A percentile compares a stretch with the other conserved stretches of the same genome.
phyloP scores from a whole-genome alignment of 768 basidiomycete genomes.

The Hortiboletus campestris region DNA sequence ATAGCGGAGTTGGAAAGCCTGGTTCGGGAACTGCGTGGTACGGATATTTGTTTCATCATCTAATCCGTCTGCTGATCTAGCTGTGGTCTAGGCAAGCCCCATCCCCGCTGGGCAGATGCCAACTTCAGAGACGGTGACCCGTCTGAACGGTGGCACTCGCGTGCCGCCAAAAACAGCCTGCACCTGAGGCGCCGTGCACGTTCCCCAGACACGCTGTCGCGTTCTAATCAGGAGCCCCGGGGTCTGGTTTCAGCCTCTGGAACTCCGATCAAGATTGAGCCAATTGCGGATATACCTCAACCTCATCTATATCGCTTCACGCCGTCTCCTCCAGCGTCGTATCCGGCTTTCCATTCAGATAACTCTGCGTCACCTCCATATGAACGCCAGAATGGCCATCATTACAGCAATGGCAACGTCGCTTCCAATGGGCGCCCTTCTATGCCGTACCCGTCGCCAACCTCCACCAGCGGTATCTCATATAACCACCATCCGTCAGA shows the following conservation, averaged over 20 bases:
- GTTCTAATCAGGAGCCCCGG: slow-evolving; percentile 37
- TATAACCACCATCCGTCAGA: slow-evolving; percentile 35
- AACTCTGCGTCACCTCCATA: slow-evolving; percentile 35
- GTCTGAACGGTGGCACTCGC: slow-evolving; percentile 84
- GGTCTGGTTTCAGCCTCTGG: slow-evolving; percentile 45
- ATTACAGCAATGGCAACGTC: slow-evolving; percentile 31
- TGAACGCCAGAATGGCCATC: slow-evolving; percentile 35
- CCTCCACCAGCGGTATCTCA: slow-evolving; percentile 33
- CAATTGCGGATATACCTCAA: slow-evolving; percentile 45
- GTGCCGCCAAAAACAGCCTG: slow-evolving; percentile 66
- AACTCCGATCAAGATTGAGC: slow-evolving; percentile 70
- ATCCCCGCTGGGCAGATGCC: slow-evolving; percentile 82
- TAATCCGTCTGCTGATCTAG: slow-evolving; percentile 8
- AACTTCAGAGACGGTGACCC: slow-evolving; percentile 79
- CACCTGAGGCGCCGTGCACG: slow-evolving; percentile 41
- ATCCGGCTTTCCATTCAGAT: slow-evolving; percentile 51
- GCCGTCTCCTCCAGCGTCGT: slow-evolving; percentile 56
- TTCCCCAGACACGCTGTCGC: slow-evolving; percentile 35
- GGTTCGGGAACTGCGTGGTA: slow-evolving; percentile 84
- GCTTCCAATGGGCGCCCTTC: slow-evolving; percentile 27
- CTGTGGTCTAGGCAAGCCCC: slow-evolving; percentile 65
- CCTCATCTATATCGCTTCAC: slow-evolving; percentile 69
- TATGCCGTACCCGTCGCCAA: slow-evolving; percentile 35
- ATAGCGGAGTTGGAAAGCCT: slow-evolving; percentile 93
- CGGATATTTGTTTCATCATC: slow-evolving; percentile 16